These are phyloP conservation scores for Eucalyptus sp. DNA, from an alignment of 345 rosid species.

Conservation along the genomic window DNA sequence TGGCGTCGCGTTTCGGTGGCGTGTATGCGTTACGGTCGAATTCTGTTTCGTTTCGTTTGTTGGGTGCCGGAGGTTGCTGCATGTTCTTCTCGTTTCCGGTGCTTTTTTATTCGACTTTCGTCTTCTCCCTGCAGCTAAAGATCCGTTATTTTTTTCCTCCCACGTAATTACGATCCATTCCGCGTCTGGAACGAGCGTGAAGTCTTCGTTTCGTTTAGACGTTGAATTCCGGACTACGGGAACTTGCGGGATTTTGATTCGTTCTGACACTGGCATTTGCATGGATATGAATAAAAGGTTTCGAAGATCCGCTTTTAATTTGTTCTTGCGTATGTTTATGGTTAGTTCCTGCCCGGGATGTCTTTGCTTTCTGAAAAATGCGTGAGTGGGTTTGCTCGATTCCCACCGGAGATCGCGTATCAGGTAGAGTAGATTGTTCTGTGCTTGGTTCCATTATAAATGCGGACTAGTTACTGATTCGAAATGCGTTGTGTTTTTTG, in stretches of 20 bases:
- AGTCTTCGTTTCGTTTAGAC: neutral
- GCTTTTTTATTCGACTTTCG: neutral
- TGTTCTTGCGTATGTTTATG: neutral
- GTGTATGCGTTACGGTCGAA: neutral
- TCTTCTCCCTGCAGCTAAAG: neutral
- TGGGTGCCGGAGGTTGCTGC: neutral
- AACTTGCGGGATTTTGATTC: neutral
- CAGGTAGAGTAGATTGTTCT: neutral
- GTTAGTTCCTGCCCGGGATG: neutral
- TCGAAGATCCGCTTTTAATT: neutral
- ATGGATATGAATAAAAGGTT: neutral
- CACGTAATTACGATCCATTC: neutral
- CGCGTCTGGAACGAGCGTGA: neutral
- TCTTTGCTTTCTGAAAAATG: neutral
- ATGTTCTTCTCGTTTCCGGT: neutral
- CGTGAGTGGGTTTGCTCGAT: neutral
- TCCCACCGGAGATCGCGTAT: neutral
- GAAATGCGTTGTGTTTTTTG: neutral
- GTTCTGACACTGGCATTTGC: neutral
- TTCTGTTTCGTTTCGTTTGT: neutral
- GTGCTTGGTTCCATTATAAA: neutral
- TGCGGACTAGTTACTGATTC: neutral
- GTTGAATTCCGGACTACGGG: neutral
- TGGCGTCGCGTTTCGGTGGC: neutral
- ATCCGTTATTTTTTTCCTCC: neutral